A percentile compares a stretch with the other conserved stretches of the same genome.
Evolutionary conservation across 495 filamentous ascomycete species (phyloP).

Genomic region (Podospora sp.): DNA sequence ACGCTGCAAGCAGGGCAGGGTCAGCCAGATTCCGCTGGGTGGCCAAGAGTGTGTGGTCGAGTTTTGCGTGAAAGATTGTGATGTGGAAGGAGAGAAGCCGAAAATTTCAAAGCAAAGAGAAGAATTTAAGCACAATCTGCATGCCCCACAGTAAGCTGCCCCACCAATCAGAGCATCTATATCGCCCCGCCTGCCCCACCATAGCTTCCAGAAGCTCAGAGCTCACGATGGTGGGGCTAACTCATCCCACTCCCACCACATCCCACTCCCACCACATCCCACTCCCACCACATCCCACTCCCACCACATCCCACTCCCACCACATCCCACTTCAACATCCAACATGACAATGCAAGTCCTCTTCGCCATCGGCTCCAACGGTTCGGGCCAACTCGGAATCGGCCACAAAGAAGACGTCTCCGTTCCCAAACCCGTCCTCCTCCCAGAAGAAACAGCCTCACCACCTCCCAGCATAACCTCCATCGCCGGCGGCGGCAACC

Average conservation of each 20-base stretch:
- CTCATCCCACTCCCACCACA: neutral
- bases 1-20: conserved; percentile 7
- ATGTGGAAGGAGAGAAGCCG: conserved; percentile 17
- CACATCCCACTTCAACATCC: neutral
- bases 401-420: conserved; percentile 74
- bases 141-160: conserved; percentile 17
- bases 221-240: neutral
- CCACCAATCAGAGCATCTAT: neutral
- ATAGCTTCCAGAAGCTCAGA: neutral
- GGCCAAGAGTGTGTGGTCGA: neutral
- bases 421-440: conserved; percentile 62
- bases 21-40: neutral
- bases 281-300: neutral
- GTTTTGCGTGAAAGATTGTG: conserved; percentile 1
- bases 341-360: conserved; percentile 48
- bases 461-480: conserved; percentile 24
- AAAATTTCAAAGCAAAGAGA: conserved; percentile 19
- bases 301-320: neutral
- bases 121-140: conserved; percentile 18
- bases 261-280: neutral
- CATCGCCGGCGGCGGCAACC: conserved; percentile 80
- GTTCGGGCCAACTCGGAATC: conserved; percentile 82
- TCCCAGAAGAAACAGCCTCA: conserved; percentile 25
- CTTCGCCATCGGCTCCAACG: conserved; percentile 90
- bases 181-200: conserved; percentile 2